phyloP scores from a whole-genome alignment of 768 basidiomycete genomes.

The Amanita phalloides region DNA sequence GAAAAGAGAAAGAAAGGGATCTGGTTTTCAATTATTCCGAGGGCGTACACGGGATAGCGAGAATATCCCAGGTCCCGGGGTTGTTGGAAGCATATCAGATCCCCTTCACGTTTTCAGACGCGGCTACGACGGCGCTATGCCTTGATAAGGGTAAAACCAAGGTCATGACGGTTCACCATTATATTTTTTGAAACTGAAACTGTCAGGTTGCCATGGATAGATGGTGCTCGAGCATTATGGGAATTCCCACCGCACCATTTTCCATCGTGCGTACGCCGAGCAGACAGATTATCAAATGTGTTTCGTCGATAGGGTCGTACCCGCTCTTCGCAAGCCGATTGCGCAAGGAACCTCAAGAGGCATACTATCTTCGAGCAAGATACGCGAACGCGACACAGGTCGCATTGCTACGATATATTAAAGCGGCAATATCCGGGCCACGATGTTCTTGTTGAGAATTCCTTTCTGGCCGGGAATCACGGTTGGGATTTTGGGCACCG shows the following conservation, averaged over 20 bases:
- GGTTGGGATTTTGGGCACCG: constrained; percentile 15
- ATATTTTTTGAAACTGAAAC: neutral
- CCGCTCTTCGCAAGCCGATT: constrained; percentile 15
- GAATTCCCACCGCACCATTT: constrained; percentile 14
- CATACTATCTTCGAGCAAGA: constrained; percentile 12
- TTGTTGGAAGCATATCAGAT: constrained; percentile 15
- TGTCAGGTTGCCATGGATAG: neutral
- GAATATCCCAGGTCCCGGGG: constrained; percentile 16
- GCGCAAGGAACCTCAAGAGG: constrained; percentile 13
- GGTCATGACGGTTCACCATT: constrained; percentile 2
- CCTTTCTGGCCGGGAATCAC: constrained; percentile 15
- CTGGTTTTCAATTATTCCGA: constrained; percentile 16
- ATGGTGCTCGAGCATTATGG: constrained; percentile 15
- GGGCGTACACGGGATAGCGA: constrained; percentile 10
- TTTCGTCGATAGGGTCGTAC: constrained; percentile 9
- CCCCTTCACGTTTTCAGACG: constrained; percentile 16
- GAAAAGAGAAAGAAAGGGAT: constrained; percentile 11
- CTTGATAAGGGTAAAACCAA: constrained; percentile 17
- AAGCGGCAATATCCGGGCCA: constrained; percentile 13
- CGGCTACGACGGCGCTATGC: constrained; percentile 14
- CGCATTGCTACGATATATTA: too few relatives aligned
- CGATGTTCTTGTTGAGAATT: constrained; percentile 14
- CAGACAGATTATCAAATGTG: neutral
- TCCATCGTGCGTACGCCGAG: constrained; percentile 6
- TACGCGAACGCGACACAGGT: constrained; percentile 9